These are phyloP conservation scores for Globisporangium cylindrosporum DNA, from an alignment of 352 stramenopile species.

Conservation along the genomic window DNA sequence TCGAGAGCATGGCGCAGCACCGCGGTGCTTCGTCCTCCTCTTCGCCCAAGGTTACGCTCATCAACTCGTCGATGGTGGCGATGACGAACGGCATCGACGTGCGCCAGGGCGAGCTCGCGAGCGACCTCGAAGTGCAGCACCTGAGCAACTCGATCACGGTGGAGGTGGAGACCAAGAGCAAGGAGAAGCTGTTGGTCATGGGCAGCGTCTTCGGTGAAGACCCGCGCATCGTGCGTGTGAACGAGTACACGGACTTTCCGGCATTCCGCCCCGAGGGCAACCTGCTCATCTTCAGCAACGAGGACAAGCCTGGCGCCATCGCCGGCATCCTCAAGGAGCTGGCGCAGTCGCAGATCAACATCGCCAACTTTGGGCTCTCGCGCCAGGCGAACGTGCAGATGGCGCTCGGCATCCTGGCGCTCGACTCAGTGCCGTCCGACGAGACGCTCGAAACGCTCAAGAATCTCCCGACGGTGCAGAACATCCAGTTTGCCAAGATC, in stretches of 20 bases:
- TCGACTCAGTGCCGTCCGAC: constrained; percentile 53
- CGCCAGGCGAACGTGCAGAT: constrained; percentile 56
- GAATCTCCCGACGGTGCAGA: constrained; percentile 57
- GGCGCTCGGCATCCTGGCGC: constrained; percentile 68
- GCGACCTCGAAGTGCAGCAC: constrained; percentile 40
- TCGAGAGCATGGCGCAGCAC: constrained; percentile 52
- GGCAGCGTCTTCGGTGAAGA: constrained; percentile 84
- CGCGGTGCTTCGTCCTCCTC: constrained; percentile 5
- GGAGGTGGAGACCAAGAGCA: constrained; percentile 59
- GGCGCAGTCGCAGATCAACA: constrained; percentile 73
- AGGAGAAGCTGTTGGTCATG: constrained; percentile 58
- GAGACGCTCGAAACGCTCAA: constrained; percentile 65
- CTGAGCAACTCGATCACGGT: constrained; percentile 80
- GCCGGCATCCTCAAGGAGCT: constrained; percentile 70
- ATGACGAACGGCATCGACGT: constrained; percentile 81
- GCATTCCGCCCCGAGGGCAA: constrained; percentile 78
- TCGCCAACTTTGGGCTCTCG: constrained; percentile 81
- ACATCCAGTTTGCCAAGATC: constrained; percentile 64
- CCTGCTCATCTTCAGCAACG: constrained; percentile 81
- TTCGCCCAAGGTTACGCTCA: constrained; percentile 36
- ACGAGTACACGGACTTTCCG: constrained; percentile 84
- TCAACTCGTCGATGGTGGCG: constrained; percentile 69
- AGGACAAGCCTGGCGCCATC: constrained; percentile 78
- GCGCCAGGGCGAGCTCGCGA: constrained; percentile 56
- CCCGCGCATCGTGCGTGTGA: constrained; percentile 72